Percentiles rank a stretch among this genome's conserved stretches.
Conservation (phyloP, 768 basidiomycete genomes). For the Lactarius akahatsu region DNA sequence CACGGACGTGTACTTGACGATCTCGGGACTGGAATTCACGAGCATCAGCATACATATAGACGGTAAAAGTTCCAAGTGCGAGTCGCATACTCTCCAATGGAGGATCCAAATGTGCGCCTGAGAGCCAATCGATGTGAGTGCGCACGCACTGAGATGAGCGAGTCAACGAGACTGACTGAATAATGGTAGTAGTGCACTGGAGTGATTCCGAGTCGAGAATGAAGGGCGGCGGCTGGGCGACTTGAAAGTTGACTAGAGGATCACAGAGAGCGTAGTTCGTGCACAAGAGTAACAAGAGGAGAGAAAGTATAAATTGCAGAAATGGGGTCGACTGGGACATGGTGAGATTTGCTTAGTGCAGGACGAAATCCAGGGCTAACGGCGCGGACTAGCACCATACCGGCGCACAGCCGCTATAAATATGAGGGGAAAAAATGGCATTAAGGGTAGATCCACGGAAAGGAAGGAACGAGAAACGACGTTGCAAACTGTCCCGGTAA, state of each 20-base stretch:
- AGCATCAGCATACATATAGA: neutral
- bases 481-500: too few species aligned
- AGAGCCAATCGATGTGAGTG: neutral
- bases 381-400: neutral
- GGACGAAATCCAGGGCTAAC: neutral
- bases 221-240: conserved; percentile 70
- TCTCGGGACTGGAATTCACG: conserved; percentile 45
- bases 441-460: too few species aligned
- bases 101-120: conserved; percentile 71
- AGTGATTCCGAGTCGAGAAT: conserved; percentile 43
- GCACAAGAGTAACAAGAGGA: conserved; percentile 15
- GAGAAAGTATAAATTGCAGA: conserved; percentile 3
- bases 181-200: conserved; percentile 63
- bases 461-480: too few species aligned
- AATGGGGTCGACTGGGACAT: neutral
- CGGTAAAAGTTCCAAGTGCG: neutral
- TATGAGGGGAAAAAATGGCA: too few species aligned
- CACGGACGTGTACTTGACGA: conserved; percentile 59
- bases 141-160: conserved; percentile 8
- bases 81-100: conserved; percentile 58
- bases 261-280: conserved; percentile 29
- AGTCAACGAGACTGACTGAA: conserved; percentile 50
- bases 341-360: neutral
- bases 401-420: neutral
- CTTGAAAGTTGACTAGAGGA: conserved; percentile 59